Evolutionary conservation across 2,329 filamentous ascomycete species (phyloP).

Genomic region (Ceratocystis papillata): DNA sequence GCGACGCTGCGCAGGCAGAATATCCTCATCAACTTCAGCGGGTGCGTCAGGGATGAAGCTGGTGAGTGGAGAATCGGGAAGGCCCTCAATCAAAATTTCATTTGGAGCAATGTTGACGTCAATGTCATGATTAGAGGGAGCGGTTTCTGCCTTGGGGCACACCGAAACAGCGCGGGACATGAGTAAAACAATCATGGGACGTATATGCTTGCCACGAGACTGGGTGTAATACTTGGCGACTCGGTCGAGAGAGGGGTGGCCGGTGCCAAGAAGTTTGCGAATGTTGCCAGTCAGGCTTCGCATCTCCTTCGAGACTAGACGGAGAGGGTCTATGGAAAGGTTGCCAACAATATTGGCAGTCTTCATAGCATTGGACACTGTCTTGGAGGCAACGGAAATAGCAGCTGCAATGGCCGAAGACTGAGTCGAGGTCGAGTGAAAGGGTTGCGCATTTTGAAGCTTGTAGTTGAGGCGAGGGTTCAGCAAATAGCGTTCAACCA

Average conservation of each 20-base stretch:
- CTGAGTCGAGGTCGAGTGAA: slow-evolving; percentile 38
- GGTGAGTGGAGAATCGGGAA: slow-evolving; percentile 46
- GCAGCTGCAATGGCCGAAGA: slow-evolving; percentile 66
- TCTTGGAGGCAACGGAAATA: slow-evolving; percentile 57
- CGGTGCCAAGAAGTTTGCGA: slow-evolving; percentile 80
- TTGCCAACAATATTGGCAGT: slow-evolving; percentile 47
- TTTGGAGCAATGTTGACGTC: slow-evolving; percentile 46
- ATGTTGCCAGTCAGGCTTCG: slow-evolving; percentile 92
- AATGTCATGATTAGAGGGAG: slow-evolving; percentile 36
- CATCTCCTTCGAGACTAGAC: slow-evolving; percentile 90
- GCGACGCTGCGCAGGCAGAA: slow-evolving; percentile 84
- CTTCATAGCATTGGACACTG: slow-evolving; percentile 57
- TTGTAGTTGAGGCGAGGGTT: slow-evolving; percentile 22
- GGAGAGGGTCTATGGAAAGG: slow-evolving; percentile 74
- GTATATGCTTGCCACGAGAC: slow-evolving; percentile 91
- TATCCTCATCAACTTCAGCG: slow-evolving; percentile 44
- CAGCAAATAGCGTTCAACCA: slow-evolving; percentile 19
- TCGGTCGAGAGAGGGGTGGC: slow-evolving; percentile 85
- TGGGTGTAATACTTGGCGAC: slow-evolving; percentile 98
- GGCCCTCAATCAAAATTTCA: slow-evolving; percentile 62
- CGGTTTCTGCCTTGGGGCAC: slow-evolving; percentile 45
- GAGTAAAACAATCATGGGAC: slow-evolving; percentile 84
- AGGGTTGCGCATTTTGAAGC: slow-evolving; percentile 28
- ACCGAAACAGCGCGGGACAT: slow-evolving; percentile 92
- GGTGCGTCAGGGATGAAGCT: slow-evolving; percentile 35